Conservation (phyloP, 2,329 filamentous ascomycete genomes). For the Alternaria conjuncta region DNA sequence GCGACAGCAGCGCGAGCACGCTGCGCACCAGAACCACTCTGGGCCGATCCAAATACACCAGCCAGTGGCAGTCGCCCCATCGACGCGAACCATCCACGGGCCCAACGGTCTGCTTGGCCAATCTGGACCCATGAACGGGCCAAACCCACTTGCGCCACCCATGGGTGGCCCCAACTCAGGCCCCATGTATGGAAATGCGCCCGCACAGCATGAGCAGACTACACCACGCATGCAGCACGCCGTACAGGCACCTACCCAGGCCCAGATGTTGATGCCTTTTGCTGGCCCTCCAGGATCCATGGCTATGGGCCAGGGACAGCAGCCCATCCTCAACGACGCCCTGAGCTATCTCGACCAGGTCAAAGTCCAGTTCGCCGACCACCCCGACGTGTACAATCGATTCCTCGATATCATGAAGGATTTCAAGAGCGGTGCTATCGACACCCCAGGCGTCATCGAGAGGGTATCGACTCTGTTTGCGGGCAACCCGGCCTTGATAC, state of each 20-base stretch:
- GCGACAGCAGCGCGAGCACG: conserved; percentile 68
- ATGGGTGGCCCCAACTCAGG: conserved; percentile 67
- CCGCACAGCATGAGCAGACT: conserved; percentile 64
- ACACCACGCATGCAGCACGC: conserved; percentile 67
- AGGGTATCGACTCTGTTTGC: conserved; percentile 95
- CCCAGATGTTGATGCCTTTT: conserved; percentile 60
- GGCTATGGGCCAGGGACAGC: conserved; percentile 76
- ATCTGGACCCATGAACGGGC: conserved; percentile 60
- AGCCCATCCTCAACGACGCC: conserved; percentile 85
- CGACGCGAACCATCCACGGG: conserved; percentile 81
- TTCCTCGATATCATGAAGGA: conserved; percentile 99
- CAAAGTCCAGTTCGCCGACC: conserved; percentile 96
- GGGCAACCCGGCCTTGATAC: conserved; percentile 92
- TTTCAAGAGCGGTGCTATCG: conserved; percentile 98
- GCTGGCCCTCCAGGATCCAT: conserved; percentile 57
- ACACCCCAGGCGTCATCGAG: conserved; percentile 96
- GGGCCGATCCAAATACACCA: conserved; percentile 92
- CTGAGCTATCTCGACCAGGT: conserved; percentile 97
- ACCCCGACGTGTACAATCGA: conserved; percentile 95
- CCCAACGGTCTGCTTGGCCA: conserved; percentile 80
- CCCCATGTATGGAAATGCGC: conserved; percentile 74
- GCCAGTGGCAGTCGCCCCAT: conserved; percentile 79
- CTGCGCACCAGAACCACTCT: conserved; percentile 83
- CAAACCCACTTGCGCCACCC: conserved; percentile 56
- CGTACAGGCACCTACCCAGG: conserved; percentile 60